Evolutionary conservation across 1,284 basidiomycete species (phyloP), one percentile per base, ranked within the genome.

Genomic region (Stygiomarasmius scandens): DNA sequence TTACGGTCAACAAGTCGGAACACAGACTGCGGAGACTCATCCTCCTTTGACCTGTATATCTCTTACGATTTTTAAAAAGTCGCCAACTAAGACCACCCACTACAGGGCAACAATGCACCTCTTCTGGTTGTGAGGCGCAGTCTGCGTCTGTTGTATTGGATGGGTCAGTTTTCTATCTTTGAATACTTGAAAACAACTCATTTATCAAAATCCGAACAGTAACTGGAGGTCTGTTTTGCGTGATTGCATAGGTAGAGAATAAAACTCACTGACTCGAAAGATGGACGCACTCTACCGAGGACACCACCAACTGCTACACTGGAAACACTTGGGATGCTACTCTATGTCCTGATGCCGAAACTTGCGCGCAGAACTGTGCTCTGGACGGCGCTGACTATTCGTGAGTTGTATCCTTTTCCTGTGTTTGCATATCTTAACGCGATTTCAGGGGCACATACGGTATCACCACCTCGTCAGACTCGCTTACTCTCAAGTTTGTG

Each of bases 351-450:
- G 34, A 50, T 43, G 46, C 6, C 22, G 22, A 44, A 14, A 46
- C 78, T 49, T 83, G 82, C 65, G 77, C 78, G 11, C 55, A 67
- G 32, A 80, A 81, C 72, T 86, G 84, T 62, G 83, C 81, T 11
- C 70, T 86, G 59, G 84, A 86, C 58, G 84, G 84, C 61, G 83
- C 82, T n/a, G 78, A 83, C 69, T 85, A 86, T 19, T 34, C 6
- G 38, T 41, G n/a, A 6, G 38, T 8, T 73, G 69, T 62, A 70
- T 64, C 19, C n/a, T 16, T 38, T 50, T 24, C 27, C 63, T 46
- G n/a, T 41, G 38, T 4, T 19, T 16, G 43, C 22, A 10, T 23
- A 25, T 25, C 22, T 22, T 19, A 20, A 52, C 29, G 22, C 10
- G 24, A 25, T 29, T 9, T 2, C n/a, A 62, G 55, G n/a, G 63